These are phyloP conservation scores for Phytophthora tubulina DNA, from an alignment of 352 stramenopile species.

Conservation along the genomic window DNA sequence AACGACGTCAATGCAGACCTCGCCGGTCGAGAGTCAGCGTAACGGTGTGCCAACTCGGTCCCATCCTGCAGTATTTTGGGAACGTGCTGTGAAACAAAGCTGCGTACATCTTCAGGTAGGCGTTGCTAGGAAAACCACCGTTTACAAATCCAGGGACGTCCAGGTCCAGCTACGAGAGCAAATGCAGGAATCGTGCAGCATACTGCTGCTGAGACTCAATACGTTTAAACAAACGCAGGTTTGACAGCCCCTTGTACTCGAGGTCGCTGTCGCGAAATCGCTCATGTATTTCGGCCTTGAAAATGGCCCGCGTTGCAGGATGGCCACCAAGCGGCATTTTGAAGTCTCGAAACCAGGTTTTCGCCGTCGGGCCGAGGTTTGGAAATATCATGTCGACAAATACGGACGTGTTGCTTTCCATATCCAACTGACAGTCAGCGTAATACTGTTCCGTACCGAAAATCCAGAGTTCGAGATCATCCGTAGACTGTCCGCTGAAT, in stretches of 20 bases:
- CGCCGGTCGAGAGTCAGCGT: neutral
- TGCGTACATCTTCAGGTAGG: neutral
- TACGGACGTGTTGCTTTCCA: neutral
- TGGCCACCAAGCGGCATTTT: constrained; percentile 1
- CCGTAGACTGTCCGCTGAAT: neutral
- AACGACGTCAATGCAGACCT: neutral
- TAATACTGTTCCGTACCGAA: constrained; percentile 1
- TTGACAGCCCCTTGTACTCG: constrained; percentile 4
- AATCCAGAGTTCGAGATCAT: neutral
- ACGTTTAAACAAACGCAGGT: neutral
- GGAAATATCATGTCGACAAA: neutral
- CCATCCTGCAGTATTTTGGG: neutral
- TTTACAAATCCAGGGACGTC: constrained; percentile 2
- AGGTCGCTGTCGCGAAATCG: constrained; percentile 10
- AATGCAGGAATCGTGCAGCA: constrained; percentile 4
- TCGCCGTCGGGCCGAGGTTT: neutral
- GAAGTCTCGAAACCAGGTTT: constrained; percentile 1
- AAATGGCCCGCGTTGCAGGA: constrained; percentile 5
- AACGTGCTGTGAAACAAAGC: constrained; percentile 4
- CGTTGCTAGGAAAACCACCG: neutral
- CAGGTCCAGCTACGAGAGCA: constrained; percentile 4
- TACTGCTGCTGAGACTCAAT: neutral
- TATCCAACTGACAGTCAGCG: neutral
- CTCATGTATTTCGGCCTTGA: constrained; percentile 9
- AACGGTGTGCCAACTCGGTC: neutral